Conservation (phyloP, 805 yeast species). For the Komagataella ulmi region DNA sequence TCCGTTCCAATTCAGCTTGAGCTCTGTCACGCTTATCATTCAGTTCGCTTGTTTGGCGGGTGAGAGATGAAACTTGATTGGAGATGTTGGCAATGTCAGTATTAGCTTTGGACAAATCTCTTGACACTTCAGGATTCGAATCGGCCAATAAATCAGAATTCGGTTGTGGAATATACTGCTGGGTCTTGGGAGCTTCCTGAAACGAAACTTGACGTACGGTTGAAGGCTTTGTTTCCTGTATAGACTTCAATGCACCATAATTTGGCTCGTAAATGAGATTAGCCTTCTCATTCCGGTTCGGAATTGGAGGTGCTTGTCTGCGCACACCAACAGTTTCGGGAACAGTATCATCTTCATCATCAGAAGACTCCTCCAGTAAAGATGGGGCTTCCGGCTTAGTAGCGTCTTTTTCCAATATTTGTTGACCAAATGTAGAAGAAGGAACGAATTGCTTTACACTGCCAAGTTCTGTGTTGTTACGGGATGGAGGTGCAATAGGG, state of each 20-base stretch:
- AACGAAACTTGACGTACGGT: not conserved
- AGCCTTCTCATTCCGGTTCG: slow-evolving; percentile 22
- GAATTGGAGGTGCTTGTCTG: slow-evolving; percentile 16
- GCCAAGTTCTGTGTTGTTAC: slow-evolving; percentile 13
- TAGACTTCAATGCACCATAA: slow-evolving; percentile 34
- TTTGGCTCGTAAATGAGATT: slow-evolving; percentile 21
- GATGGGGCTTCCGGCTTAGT: slow-evolving; percentile 13
- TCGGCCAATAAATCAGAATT: slow-evolving; percentile 45
- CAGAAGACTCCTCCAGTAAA: slow-evolving; percentile 19
- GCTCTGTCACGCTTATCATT: slow-evolving; percentile 64
- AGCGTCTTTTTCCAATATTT: slow-evolving; percentile 24
- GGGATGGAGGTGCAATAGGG: slow-evolving; percentile 16
- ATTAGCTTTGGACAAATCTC: slow-evolving; percentile 64
- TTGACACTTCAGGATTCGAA: slow-evolving; percentile 35
- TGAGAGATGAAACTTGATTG: slow-evolving; percentile 69
- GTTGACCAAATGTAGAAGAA: slow-evolving; percentile 76
- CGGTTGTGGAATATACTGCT: slow-evolving; percentile 8
- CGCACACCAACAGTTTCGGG: slow-evolving; percentile 9
- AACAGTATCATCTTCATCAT: slow-evolving; percentile 22
- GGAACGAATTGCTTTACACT: slow-evolving; percentile 51
- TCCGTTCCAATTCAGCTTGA: slow-evolving; percentile 61
- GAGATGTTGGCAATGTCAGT: slow-evolving; percentile 80
- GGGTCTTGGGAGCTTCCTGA: slow-evolving; percentile 6
- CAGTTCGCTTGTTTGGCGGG: slow-evolving; percentile 58
- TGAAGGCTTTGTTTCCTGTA: not conserved